Evolutionary conservation across 2,329 filamentous ascomycete species (phyloP), one percentile per base, ranked within the genome.

Genomic region (Lomentospora prolificans): DNA sequence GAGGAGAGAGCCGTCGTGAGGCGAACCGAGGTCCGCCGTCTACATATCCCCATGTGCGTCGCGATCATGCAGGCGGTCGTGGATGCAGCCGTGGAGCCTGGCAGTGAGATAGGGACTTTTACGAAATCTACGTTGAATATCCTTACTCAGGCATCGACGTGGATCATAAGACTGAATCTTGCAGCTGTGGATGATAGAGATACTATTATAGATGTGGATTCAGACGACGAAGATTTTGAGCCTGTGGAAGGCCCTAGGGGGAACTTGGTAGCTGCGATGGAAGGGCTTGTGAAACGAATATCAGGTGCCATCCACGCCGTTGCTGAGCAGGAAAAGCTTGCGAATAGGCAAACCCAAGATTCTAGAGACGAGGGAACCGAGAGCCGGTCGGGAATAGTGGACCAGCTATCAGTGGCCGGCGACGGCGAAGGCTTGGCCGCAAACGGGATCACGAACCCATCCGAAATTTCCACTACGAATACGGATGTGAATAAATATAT

Each of bases 1-100:
- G 46, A 19, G 3, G 50, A 22, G n/a, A 51, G 14, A 24, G 51
- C 27, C 14, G 19, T 4, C 22, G 41, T 17, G 41, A 48, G 33
- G 17, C 8, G 19, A 27, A 50, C 17, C 30, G 57, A 58, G 30
- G 24, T 56, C 14, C 4, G 36, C 10, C 31, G 19, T 6, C 27
- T 58, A 8, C 17, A 55, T n/a, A 55, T 58, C 12, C 58, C 58
- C 9, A 30, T 56, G 33, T 44, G 44, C 33, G 39, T 57, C 1
- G 44, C 55, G 14, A 33, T 59, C 19, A 27, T 58, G 1, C 27
- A 53, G 27, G 33, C 56, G 14, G 39, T 58, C 14, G 50, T 46
- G 24, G 44, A 53, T 28, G 6, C 30, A 24, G 53, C 28, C 10
- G 30, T 24, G 36, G 33, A 24, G 25, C 17, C n/a, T 3, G 39